These are phyloP conservation scores for Trichophyton verrucosum DNA, from an alignment of 2,329 filamentous ascomycete species.

Conservation along the genomic window DNA sequence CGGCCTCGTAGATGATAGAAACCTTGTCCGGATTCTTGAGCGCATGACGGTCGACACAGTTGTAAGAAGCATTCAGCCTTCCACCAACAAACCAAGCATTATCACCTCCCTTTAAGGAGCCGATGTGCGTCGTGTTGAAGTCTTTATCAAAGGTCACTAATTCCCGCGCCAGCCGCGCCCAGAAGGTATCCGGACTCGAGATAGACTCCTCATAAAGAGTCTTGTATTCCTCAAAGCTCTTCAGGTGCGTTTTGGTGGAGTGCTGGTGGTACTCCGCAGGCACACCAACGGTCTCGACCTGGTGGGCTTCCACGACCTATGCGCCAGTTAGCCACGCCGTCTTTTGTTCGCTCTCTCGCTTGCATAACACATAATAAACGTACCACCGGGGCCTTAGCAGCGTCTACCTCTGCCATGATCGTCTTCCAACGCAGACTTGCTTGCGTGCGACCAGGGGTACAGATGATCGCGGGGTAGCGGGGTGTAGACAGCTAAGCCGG, in stretches of 20 bases:
- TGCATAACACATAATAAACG: background rate
- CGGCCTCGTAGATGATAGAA: slow-evolving; percentile 97
- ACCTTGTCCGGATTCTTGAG: slow-evolving; percentile 84
- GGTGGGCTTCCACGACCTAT: slow-evolving; percentile 36
- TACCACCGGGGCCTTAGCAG: slow-evolving; percentile 1
- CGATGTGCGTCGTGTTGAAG: slow-evolving; percentile 77
- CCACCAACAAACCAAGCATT: slow-evolving; percentile 92
- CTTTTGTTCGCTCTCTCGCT: background rate
- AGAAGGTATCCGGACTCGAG: slow-evolving; percentile 77
- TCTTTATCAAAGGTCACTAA: slow-evolving; percentile 82
- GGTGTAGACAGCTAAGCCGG: background rate
- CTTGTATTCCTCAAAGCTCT: slow-evolving; percentile 50
- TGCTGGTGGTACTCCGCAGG: slow-evolving; percentile 50
- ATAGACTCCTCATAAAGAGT: slow-evolving; percentile 71
- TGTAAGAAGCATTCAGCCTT: slow-evolving; percentile 88
- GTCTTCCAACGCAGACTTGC: background rate
- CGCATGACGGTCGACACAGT: slow-evolving; percentile 95
- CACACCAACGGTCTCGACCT: slow-evolving; percentile 42
- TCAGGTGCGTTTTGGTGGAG: slow-evolving; percentile 47
- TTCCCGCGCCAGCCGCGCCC: slow-evolving; percentile 73
- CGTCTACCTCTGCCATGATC: background rate
- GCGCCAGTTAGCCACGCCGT: background rate
- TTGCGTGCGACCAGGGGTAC: background rate
- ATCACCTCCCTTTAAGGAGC: slow-evolving; percentile 67
- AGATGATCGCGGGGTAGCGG: background rate